A percentile compares a stretch with the other conserved stretches of the same genome.
phyloP scores from a whole-genome alignment of 257 asterid species.

The Paraleonurus japonicus region DNA sequence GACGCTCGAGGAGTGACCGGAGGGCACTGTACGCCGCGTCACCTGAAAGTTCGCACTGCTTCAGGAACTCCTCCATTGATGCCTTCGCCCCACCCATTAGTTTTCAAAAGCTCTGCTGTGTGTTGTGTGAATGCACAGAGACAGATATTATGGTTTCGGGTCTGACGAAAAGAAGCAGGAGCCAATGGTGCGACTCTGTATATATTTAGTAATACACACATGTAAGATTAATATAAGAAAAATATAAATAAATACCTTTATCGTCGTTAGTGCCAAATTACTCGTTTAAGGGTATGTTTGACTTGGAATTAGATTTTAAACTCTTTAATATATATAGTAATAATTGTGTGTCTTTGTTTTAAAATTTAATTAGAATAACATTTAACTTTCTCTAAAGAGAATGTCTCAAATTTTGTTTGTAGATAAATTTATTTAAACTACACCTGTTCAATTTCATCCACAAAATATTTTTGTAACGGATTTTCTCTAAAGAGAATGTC shows the following conservation, averaged over 20 bases:
- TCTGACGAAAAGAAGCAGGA: background rate
- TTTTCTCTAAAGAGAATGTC: too few species aligned
- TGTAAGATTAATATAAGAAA: background rate
- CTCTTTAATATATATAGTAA: too few species aligned
- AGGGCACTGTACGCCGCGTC: slow-evolving; percentile 87
- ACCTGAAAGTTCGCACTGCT: slow-evolving; percentile 73
- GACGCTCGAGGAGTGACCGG: slow-evolving; percentile 83
- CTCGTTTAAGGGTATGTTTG: too few species aligned
- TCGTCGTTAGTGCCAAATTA: background rate
- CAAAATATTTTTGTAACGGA: too few species aligned
- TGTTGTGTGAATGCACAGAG: slow-evolving; percentile 9
- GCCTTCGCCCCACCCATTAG: slow-evolving; percentile 25
- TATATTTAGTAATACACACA: background rate
- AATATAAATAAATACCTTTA: background rate
- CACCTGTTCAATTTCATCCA: too few species aligned
- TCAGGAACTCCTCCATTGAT: slow-evolving; percentile 75
- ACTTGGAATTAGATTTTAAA: too few species aligned
- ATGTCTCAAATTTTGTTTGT: too few species aligned
- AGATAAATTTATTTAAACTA: too few species aligned
- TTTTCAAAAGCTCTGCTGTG: slow-evolving; percentile 6
- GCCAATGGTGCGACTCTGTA: background rate
- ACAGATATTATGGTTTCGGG: background rate
- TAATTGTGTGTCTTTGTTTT: too few species aligned
- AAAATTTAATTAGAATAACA: too few species aligned
- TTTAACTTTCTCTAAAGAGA: too few species aligned